Percentiles rank a stretch among this genome's conserved stretches.
Conservation (phyloP, 257 asterid genomes). For the Fraxinus excelsior region DNA sequence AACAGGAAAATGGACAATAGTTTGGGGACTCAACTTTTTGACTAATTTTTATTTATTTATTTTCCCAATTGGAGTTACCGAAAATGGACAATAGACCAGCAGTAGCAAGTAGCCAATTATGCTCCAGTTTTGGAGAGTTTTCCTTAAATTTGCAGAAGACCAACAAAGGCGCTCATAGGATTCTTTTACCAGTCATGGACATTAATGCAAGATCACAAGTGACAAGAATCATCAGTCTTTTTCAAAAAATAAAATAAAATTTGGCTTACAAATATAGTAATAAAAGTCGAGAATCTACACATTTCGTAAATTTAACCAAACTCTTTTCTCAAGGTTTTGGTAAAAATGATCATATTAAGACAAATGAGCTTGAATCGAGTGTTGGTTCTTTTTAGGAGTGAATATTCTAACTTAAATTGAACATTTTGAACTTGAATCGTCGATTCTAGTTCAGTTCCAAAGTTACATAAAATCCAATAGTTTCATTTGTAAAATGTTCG, state of each 20-base stretch:
- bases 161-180: slow-evolving; percentile 16
- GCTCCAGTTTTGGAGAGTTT: neutral
- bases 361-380: neutral
- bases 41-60: neutral
- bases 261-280: too few relatives aligned
- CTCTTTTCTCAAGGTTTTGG: neutral
- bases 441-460: too few relatives aligned
- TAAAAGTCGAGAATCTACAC: too few relatives aligned
- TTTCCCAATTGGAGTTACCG: neutral
- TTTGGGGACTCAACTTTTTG: neutral
- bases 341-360: too few relatives aligned
- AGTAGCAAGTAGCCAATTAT: neutral
- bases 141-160: neutral
- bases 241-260: neutral
- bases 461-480: too few relatives aligned
- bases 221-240: neutral
- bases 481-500: too few relatives aligned
- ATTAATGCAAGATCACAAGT: slow-evolving; percentile 16
- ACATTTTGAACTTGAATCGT: too few relatives aligned
- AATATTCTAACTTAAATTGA: too few relatives aligned
- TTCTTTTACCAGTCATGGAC: neutral
- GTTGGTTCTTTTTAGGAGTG: neutral
- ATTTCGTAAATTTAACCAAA: too few relatives aligned
- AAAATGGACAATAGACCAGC: neutral
- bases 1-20: too few relatives aligned